Base-by-base conservation (phyloP, 2,329 filamentous ascomycete genomes). In the Fusarium nygamai region DNA sequence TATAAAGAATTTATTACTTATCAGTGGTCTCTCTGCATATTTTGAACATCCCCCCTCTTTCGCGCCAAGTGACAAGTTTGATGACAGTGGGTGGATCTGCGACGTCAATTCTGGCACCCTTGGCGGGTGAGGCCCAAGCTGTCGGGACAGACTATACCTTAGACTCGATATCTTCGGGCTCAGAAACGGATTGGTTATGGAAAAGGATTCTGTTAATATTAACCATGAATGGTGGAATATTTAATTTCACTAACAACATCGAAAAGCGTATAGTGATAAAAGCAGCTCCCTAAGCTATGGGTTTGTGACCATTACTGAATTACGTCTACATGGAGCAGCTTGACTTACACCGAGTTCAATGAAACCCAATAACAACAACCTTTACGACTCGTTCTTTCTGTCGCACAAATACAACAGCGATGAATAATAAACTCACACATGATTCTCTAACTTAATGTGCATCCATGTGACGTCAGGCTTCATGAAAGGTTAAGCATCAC, bases 331-430 rank as follows among this genome's bases (percentile, higher is more conserved):
- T 24, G 19, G n/a, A 27, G 24, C 14, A 33, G 22, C 22, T 60
- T 31, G 47, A 50, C 64, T 65, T 65, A 65, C 50, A 67, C 60
- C 38, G 12, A 48, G n/a, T 16, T 14, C 24, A 50, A n/a, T 50
- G 24, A 41, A 44, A n/a, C 43, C 47, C 38, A 51, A 51, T 44
- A n/a, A n/a, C n/a, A 24, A 43, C 51, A 43, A 17, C n/a, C 22
- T 38, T 14, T 24, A 6, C 19, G 14, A 33, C 6, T 48, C 44
- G 31, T 60, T 39, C 43, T 38, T 51, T 41, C 31, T 29, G 60
- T 61, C 39, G 24, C 38, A 69, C 71, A 72, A 41, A 57, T 69
- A n/a, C 56, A 41, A 74, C 51, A 20, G 14, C 60, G 53, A 61
- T 59, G 41, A 12, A 36, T 20, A 4, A 27, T n/a, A 22, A 47